A percentile compares a stretch with the other conserved stretches of the same genome.
phyloP scores from a whole-genome alignment of 2,329 filamentous ascomycete species.

The Penicillium sp. region DNA sequence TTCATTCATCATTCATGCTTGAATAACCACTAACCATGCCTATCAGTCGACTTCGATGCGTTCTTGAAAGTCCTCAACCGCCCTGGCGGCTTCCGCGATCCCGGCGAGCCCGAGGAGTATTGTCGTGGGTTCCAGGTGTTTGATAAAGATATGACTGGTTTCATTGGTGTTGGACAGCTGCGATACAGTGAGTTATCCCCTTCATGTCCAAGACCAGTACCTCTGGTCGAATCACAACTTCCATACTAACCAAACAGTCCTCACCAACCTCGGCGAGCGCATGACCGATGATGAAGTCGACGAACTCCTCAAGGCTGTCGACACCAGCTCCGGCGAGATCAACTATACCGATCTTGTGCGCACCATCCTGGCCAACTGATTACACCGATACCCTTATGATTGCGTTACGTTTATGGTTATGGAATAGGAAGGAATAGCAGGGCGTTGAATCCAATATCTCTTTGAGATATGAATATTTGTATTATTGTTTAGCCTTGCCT shows the following conservation, averaged over 20 bases:
- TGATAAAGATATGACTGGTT: constrained; percentile 97
- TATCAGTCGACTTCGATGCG: constrained; percentile 88
- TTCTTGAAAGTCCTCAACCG: constrained; percentile 97
- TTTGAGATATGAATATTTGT: neutral
- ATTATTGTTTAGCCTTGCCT: neutral
- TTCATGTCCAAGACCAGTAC: no score
- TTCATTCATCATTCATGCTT: no score
- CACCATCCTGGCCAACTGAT: constrained; percentile 78
- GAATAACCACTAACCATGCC: neutral
- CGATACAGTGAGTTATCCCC: constrained; percentile 62
- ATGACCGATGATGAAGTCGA: constrained; percentile 99
- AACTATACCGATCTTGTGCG: constrained; percentile 91
- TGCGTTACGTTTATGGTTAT: constrained; percentile 10
- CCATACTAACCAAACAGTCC: constrained; percentile 49
- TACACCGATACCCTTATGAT: constrained; percentile 13
- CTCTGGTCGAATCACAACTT: neutral
- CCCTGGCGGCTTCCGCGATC: constrained; percentile 95
- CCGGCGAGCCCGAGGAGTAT: constrained; percentile 96
- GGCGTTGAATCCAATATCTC: no score
- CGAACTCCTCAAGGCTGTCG: constrained; percentile 95
- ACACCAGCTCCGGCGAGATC: constrained; percentile 92
- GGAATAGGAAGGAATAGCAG: neutral
- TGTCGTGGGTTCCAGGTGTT: constrained; percentile 99
- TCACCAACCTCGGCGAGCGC: constrained; percentile 98
- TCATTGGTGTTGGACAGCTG: constrained; percentile 94